A percentile compares a stretch with the other conserved stretches of the same genome.
Evolutionary conservation across 345 rosid species (phyloP).

Genomic region (Gossypium arboreum): DNA sequence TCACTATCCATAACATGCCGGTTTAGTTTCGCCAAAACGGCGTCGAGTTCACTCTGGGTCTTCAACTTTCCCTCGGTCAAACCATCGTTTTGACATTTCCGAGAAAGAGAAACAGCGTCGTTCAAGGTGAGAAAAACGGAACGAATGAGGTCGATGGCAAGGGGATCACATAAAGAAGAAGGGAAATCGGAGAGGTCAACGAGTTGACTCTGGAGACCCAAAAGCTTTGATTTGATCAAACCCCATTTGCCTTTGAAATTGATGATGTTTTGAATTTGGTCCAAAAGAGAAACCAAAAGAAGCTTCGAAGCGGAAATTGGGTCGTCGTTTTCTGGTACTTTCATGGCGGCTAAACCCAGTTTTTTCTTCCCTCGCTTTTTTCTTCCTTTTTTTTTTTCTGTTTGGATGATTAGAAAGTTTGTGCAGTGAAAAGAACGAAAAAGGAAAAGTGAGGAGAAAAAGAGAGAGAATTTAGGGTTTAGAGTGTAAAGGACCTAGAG

Average conservation of each 20-base stretch:
- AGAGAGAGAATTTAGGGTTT: slow-evolving; percentile 4
- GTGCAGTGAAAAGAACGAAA: neutral
- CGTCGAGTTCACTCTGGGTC: slow-evolving; percentile 87
- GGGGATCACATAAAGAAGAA: slow-evolving; percentile 40
- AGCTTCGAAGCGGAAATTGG: slow-evolving; percentile 29
- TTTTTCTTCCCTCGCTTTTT: neutral
- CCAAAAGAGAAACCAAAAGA: slow-evolving; percentile 38
- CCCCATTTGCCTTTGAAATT: slow-evolving; percentile 79
- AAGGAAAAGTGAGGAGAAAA: neutral
- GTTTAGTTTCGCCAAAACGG: slow-evolving; percentile 60
- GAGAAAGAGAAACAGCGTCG: slow-evolving; percentile 47
- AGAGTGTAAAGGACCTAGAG: neutral
- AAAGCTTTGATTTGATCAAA: slow-evolving; percentile 54
- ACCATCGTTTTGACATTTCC: slow-evolving; percentile 41
- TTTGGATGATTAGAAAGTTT: neutral
- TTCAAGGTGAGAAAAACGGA: slow-evolving; percentile 47
- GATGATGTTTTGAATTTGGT: slow-evolving; percentile 37
- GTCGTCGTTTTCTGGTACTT: slow-evolving; percentile 44
- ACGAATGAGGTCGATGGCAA: slow-evolving; percentile 50
- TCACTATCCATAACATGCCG: slow-evolving; percentile 62
- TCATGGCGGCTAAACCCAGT: slow-evolving; percentile 39
- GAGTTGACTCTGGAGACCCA: slow-evolving; percentile 59
- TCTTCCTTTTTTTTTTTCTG: neutral
- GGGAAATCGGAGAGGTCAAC: slow-evolving; percentile 54
- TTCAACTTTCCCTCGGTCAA: slow-evolving; percentile 72